Evolutionary conservation across 768 basidiomycete genomes (phyloP), one percentile per base, ranked within the genome.

Genomic region (Suillus variegatus): DNA sequence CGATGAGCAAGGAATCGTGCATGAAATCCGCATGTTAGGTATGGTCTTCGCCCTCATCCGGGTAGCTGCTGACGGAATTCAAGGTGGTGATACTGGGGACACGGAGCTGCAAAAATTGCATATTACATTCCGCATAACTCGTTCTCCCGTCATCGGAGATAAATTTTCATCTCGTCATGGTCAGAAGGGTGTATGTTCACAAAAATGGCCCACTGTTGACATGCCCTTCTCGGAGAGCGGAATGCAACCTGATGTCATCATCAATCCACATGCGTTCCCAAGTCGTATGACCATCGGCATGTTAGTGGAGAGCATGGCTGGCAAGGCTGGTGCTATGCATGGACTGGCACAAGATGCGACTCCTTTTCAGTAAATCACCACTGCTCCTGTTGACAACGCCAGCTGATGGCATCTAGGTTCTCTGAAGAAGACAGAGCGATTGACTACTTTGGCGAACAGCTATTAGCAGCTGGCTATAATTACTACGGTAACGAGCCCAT

Each of bases 241-340:
- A 18, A 95, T 99, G 86, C 97, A 98, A 77, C 97, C 97, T 1
- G 97, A 99, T 78, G 88, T 99, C 60, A 99, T 99, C 76, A 99
- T 99, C 82, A 99, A 99, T 79, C 97, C 97, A 43, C 97, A 99
- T 76, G 97, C 97, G 18, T 99, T 99, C 84, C 97, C 97, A 2
- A 93, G 90, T 83, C 93, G 97, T 70, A 99, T 99, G 97, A 99
- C 97, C 1, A 99, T 99, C 71, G 97, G 97, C 65, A 99, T 99
- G 97, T 89, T 99, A 75, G 95, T 99, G 65, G 97, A 99, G 83
- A 97, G 94, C 78, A 90, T 99, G 89, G 97, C 97, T 0, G 97
- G 97, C n/a, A 99, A 99, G 78, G 92, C 97, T 2, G 97, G 97
- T 65, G 92, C 97, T 9, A 93, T 99, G 93, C 97, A 99, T 70